phyloP scores from a whole-genome alignment of 2,329 filamentous ascomycete species.

The Xenoacremonium recifei region DNA sequence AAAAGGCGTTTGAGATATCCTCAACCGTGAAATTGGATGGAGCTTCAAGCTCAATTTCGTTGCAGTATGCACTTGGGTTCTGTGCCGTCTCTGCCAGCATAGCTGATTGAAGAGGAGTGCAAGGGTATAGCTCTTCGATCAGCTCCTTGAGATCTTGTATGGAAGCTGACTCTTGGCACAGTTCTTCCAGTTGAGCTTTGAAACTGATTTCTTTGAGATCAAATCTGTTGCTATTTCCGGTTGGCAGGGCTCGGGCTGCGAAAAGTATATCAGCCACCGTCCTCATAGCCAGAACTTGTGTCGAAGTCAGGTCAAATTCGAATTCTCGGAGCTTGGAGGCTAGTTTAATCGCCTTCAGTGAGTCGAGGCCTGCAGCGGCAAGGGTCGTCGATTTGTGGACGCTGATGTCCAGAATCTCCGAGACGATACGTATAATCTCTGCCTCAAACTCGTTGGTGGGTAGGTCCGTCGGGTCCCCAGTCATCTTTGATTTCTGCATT shows the following conservation, averaged over 20 bases:
- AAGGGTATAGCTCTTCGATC: constrained; percentile 51
- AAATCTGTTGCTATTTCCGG: neutral
- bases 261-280: constrained; percentile 34
- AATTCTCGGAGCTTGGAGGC: constrained; percentile 60
- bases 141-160: constrained; percentile 18
- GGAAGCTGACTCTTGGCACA: constrained; percentile 16
- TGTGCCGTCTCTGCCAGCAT: constrained; percentile 76
- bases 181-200: constrained; percentile 12
- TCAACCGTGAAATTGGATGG: constrained; percentile 31
- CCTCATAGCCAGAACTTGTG: constrained; percentile 60
- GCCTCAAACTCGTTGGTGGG: constrained; percentile 20
- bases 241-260: constrained; percentile 8
- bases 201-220: constrained; percentile 12
- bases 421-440: constrained; percentile 40
- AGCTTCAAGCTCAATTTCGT: constrained; percentile 69
- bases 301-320: constrained; percentile 55
- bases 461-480: constrained; percentile 5
- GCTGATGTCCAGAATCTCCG: constrained; percentile 37
- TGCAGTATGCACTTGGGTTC: constrained; percentile 67
- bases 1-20: constrained; percentile 49
- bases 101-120: constrained; percentile 71
- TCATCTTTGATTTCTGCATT: constrained; percentile 11
- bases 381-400: constrained; percentile 43
- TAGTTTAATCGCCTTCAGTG: constrained; percentile 48
- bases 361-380: constrained; percentile 61